Base-by-base conservation (phyloP, 2,329 filamentous ascomycete genomes). In the Cordyceps fumosorosea region DNA sequence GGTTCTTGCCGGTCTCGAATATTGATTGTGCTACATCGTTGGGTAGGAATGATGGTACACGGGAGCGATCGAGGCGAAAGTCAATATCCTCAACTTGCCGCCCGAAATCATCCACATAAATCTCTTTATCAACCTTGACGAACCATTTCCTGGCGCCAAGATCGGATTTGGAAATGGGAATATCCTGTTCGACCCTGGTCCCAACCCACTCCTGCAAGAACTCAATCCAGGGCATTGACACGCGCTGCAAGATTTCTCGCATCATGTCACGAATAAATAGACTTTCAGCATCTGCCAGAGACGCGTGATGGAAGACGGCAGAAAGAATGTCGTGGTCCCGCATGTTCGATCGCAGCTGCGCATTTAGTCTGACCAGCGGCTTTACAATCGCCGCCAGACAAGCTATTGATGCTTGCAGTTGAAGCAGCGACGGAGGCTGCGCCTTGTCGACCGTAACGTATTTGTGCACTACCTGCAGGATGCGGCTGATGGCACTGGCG, bases 1-100 rank as follows among this genome's bases (percentile, higher is more conserved):
- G 74, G 70, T 89, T 93, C 67, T 83, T 84, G 4, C 90, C 91
- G 3, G 87, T 89, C 70, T 96, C 90, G 66, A 93, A 93, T n/a
- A 95, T 84, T 5, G 81, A 77, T 56, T 83, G 81, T 3, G 85
- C 87, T 66, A 93, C 83, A 62, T 95, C 90, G 5, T 78, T 72
- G 0, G 87, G 82, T 51, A 96, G 80, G 66, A 95, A 95, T 2
- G 80, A 78, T 0, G 90, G 90, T 75, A 95, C 85, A 65, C 84
- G 83, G 32, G 82, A 77, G 24, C 80, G 78, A 64, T 89, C 85
- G 37, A 93, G 80, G 6, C 84, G 74, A 66, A 84, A 90, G 64
- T 89, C 84, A 1, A 80, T 70, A 24, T 85, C 82, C 45, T 82
- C 80, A 10, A 80, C 74, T 67, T 87, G 80, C 22, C 83, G 78